A percentile compares a stretch with the other conserved stretches of the same genome.
Conservation (phyloP, 768 basidiomycete genomes). For the Lentinula guzmanii region DNA sequence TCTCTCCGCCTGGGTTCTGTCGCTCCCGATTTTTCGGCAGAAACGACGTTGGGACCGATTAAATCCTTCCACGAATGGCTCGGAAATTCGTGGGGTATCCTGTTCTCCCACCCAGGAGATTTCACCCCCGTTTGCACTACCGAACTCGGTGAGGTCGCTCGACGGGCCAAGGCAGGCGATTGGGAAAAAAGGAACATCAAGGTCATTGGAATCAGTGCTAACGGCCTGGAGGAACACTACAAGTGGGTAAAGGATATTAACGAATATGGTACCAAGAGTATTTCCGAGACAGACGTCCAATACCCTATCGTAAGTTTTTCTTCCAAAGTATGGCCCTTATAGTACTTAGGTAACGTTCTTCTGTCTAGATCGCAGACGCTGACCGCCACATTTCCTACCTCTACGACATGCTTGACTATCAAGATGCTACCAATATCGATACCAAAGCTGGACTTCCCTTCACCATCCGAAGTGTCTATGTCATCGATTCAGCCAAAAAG, state of each 20-base stretch:
- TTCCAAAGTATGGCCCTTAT: background rate
- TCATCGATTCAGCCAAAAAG: conserved; percentile 95
- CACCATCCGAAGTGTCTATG: conserved; percentile 95
- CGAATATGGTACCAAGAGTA: conserved; percentile 61
- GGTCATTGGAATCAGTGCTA: conserved; percentile 90
- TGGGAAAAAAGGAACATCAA: conserved; percentile 88
- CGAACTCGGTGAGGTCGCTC: conserved; percentile 93
- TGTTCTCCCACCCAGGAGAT: conserved; percentile 95
- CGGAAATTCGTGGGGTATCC: conserved; percentile 71
- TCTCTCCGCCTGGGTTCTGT: conserved; percentile 77
- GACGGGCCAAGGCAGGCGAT: conserved; percentile 59
- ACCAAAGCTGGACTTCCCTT: conserved; percentile 80
- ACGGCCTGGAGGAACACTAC: conserved; percentile 77
- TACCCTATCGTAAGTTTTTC: conserved; percentile 80
- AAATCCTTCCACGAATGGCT: conserved; percentile 87
- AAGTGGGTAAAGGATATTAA: conserved; percentile 90
- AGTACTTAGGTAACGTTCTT: background rate
- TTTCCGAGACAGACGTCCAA: conserved; percentile 65
- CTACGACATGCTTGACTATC: conserved; percentile 96
- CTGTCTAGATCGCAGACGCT: conserved; percentile 80
- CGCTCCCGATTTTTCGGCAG: conserved; percentile 88
- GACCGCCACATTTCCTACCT: conserved; percentile 79
- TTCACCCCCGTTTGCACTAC: conserved; percentile 96
- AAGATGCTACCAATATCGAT: conserved; percentile 88
- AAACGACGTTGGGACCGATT: conserved; percentile 84